Conservation (phyloP, 163 green algal species). For the Volvox carteri region DNA sequence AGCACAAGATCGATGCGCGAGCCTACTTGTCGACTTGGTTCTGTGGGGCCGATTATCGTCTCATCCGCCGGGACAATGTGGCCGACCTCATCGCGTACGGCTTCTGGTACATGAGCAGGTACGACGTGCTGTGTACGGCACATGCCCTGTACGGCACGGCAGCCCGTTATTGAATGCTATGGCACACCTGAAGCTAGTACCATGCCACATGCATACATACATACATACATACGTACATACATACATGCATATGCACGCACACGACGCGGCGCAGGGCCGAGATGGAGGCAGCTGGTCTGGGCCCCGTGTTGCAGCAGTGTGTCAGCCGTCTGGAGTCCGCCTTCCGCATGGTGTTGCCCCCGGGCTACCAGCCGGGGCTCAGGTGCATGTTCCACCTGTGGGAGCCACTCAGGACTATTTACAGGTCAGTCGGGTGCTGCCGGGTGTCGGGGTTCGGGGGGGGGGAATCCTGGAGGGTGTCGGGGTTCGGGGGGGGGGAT, state of each 20-base stretch:
- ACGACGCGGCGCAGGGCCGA: neutral
- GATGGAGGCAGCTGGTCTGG: slow-evolving; percentile 42
- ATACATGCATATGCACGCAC: too few relatives aligned
- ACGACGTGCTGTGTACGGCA: neutral
- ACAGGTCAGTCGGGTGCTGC: neutral
- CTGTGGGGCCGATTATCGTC: slow-evolving; percentile 45
- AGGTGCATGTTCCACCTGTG: slow-evolving; percentile 54
- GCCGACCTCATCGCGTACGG: slow-evolving; percentile 56
- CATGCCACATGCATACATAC: too few relatives aligned
- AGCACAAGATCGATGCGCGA: slow-evolving; percentile 35
- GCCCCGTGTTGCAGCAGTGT: slow-evolving; percentile 38
- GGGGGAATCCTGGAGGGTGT: neutral
- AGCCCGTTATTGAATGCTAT: too few relatives aligned
- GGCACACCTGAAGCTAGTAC: too few relatives aligned
- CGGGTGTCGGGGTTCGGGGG: neutral
- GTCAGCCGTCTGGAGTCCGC: slow-evolving; percentile 21
- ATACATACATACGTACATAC: too few relatives aligned
- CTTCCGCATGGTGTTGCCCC: slow-evolving; percentile 33
- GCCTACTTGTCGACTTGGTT: slow-evolving; percentile 55
- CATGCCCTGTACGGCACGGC: neutral
- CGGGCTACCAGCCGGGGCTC: slow-evolving; percentile 19
- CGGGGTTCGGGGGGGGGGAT: neutral
- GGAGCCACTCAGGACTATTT: slow-evolving; percentile 51
- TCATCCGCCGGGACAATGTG: slow-evolving; percentile 52
- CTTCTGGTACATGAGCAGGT: slow-evolving; percentile 58